Evolutionary conservation across 2,329 filamentous ascomycete genomes (phyloP).

Genomic region (Fusarium sp.): DNA sequence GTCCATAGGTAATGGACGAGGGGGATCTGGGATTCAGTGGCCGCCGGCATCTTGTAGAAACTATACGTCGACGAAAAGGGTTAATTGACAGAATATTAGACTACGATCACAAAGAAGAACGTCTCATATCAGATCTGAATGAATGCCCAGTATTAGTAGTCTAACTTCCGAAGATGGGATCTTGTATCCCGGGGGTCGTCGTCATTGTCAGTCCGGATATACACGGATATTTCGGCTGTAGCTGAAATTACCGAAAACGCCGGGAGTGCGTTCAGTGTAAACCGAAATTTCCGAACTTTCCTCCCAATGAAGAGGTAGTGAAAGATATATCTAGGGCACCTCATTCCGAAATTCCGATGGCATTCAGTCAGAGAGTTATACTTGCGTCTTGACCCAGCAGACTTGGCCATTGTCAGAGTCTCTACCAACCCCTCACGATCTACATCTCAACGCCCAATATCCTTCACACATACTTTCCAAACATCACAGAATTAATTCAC

Average conservation of each 20-base stretch:
- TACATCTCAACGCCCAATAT: background rate
- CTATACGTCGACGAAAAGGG: background rate
- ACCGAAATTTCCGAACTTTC: background rate
- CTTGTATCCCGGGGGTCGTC: background rate
- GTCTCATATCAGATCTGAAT: background rate
- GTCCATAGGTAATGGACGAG: constrained; percentile 15
- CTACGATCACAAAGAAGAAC: background rate
- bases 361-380: background rate
- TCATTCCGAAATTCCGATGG: background rate
- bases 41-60: constrained; percentile 3
- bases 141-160: background rate
- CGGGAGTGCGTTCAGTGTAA: background rate
- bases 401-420: background rate
- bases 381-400: background rate
- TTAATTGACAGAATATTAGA: background rate
- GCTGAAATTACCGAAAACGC: background rate
- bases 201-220: background rate
- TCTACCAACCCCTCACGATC: background rate
- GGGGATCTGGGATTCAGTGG: background rate
- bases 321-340: background rate
- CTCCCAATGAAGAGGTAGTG: background rate
- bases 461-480: background rate
- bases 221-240: background rate
- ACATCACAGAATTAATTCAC: background rate
- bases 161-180: background rate